A percentile compares a stretch with the other conserved stretches of the same genome.
phyloP scores from a whole-genome alignment of 345 rosid species.

The Populus pruinosa region DNA sequence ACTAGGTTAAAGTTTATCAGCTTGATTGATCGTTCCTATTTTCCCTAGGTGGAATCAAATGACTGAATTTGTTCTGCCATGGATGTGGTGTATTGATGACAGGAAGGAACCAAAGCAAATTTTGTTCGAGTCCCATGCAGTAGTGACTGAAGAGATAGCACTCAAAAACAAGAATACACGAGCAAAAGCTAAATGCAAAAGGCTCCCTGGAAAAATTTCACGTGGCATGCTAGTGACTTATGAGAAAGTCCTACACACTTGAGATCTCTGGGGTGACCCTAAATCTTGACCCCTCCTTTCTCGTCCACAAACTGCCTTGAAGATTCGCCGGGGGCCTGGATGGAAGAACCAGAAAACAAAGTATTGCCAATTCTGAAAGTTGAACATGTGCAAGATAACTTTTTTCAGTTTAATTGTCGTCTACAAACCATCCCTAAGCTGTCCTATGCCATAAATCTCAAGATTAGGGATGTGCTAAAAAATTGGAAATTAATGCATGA shows the following conservation, averaged over 20 bases:
- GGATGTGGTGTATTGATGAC: background rate
- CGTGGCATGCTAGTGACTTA: conserved; percentile 1
- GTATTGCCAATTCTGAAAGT: background rate
- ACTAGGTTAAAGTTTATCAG: background rate
- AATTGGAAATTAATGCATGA: background rate
- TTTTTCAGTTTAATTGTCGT: background rate
- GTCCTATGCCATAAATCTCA: background rate
- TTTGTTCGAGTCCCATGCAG: background rate
- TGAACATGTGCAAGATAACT: too few relatives aligned
- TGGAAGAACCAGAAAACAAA: background rate
- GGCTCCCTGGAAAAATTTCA: conserved; percentile 15
- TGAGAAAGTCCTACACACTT: background rate
- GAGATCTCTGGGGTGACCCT: background rate
- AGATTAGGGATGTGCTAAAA: background rate
- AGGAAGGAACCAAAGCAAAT: background rate
- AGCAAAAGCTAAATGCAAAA: background rate
- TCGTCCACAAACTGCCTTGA: background rate
- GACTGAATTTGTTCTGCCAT: background rate
- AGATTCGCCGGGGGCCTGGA: background rate
- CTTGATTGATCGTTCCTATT: background rate
- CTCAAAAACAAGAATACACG: background rate
- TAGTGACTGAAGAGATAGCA: background rate
- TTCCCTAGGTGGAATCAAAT: background rate
- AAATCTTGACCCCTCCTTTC: background rate
- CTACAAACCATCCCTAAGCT: background rate